Percentiles rank a stretch among this genome's conserved stretches.
phyloP scores from a whole-genome alignment of 345 rosid species.

The Pistacia vera region DNA sequence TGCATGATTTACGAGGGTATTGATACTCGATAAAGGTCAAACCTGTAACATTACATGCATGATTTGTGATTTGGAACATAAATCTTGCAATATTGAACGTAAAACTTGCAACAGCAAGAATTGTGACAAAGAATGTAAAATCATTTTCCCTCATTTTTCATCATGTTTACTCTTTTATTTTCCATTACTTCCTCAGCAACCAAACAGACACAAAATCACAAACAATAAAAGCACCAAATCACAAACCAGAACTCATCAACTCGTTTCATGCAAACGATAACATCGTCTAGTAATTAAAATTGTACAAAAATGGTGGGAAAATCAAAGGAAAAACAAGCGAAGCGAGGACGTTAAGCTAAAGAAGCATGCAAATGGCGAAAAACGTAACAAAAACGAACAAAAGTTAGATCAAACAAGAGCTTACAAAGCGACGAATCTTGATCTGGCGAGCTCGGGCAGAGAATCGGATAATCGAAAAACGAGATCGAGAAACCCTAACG shows the following conservation, averaged over 20 bases:
- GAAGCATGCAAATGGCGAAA: not conserved
- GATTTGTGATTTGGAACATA: not conserved
- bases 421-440: conserved; percentile 58
- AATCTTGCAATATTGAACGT: not conserved
- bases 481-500: conserved; percentile 53
- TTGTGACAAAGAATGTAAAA: not conserved
- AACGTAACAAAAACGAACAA: conserved; percentile 4
- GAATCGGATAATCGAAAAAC: conserved; percentile 21
- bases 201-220: conserved; percentile 12
- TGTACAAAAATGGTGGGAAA: not conserved
- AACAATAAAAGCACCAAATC: not conserved
- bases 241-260: not conserved
- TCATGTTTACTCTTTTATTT: not conserved
- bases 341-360: not conserved
- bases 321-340: not conserved
- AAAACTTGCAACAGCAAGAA: not conserved
- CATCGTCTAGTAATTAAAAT: too few species aligned
- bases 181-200: conserved; percentile 6
- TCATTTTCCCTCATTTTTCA: not conserved
- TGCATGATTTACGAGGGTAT: not conserved
- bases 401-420: conserved; percentile 38
- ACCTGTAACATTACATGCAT: too few species aligned
- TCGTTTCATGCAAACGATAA: not conserved
- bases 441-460: conserved; percentile 37
- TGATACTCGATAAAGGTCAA: not conserved